A percentile compares a stretch with the other conserved stretches of the same genome.
These are phyloP conservation scores for Boletus sp. DNA, from an alignment of 768 basidiomycete genomes.

Conservation along the genomic window DNA sequence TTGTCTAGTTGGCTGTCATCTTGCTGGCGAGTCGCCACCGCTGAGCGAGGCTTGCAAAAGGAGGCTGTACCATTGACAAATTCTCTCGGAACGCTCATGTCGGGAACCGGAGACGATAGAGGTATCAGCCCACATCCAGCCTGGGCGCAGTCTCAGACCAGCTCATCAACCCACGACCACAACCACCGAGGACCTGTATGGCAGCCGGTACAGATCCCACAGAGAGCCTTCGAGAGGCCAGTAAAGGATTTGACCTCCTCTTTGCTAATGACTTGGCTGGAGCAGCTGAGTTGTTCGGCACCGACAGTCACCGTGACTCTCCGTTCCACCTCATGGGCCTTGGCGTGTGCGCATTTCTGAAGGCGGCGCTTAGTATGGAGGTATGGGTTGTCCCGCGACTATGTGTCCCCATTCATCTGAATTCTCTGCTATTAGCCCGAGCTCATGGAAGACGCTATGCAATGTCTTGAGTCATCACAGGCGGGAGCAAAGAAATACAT, in stretches of 20 bases:
- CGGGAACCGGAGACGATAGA: conserved; percentile 8
- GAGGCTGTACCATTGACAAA: too few relatives aligned
- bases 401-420: background rate
- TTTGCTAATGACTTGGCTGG: conserved; percentile 65
- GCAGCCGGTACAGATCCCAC: conserved; percentile 22
- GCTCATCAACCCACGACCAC: background rate
- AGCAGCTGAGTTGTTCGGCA: conserved; percentile 49
- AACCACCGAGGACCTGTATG: background rate
- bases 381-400: conserved; percentile 28
- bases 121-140: background rate
- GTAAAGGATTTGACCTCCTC: conserved; percentile 62
- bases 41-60: too few relatives aligned
- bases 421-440: conserved; percentile 39
- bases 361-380: conserved; percentile 83
- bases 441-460: conserved; percentile 62
- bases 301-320: conserved; percentile 37
- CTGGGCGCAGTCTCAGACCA: background rate
- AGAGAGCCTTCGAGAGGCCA: conserved; percentile 35
- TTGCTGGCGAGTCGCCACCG: too few relatives aligned
- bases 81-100: background rate
- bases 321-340: conserved; percentile 74
- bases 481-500: conserved; percentile 56
- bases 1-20: too few relatives aligned
- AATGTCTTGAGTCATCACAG: conserved; percentile 56
- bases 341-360: conserved; percentile 70